Base-by-base conservation (phyloP, 805 yeast species). In the Cyberlindnera mycetangii region DNA sequence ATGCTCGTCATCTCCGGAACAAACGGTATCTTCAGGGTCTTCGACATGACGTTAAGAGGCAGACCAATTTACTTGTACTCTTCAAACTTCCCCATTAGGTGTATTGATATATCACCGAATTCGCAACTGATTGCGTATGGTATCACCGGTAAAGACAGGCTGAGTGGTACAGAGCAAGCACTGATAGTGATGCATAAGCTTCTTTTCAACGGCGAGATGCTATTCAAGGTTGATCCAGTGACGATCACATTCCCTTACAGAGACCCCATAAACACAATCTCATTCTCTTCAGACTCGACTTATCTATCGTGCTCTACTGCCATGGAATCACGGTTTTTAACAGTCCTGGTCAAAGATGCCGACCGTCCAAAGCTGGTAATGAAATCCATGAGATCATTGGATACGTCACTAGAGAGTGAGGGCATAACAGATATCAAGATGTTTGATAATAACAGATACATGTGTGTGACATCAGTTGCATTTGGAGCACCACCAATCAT, bases 381-480 rank as follows among this genome's bases (percentile, higher is more conserved):
- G 83, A 81, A 83, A 52, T 81, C 88, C 1, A 71, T 78, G 28
- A 64, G 90, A 36, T 70, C 79, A 5, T 62, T 81, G 6, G 86
- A 81, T 44, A 78, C 83, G 0, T 76, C 83, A 0, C 64, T 85
- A 52, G 95, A 87, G 49, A 79, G 87, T 45, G 97, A 90, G 60
- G 97, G 97, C 2, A 87, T 92, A 31, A 92, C 98, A 0, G 86
- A 82, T 50, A 66, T 87, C 7, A 75, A 76, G 44, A 85, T 89
- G 60, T 82, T 84, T 61, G 88, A 89, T 0, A 81, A 79, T 32
- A 78, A 80, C 51, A 64, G 77, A 46, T 64, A 74, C 34, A 74
- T 81, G 77, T 72, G 73, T 32, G 70, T 78, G 6, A 73, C 83
- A 0, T 74, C 85, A 1, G 78, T 77, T 5, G 83, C 89, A 7